Evolutionary conservation across 208 protist species (phyloP).

Genomic region (Trypanosoma scelopori): DNA sequence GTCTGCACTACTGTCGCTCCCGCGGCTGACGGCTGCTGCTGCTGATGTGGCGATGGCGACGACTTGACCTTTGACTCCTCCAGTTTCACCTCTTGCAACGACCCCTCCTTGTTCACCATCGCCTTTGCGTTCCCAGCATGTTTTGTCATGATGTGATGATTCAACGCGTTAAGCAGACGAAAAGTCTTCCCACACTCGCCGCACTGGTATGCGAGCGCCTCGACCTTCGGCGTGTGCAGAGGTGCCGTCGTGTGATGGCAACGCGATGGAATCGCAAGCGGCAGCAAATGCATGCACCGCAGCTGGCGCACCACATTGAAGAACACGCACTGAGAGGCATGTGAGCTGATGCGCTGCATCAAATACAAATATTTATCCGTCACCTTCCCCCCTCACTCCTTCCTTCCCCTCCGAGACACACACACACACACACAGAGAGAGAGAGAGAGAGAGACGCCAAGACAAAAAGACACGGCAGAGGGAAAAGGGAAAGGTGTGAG

Average conservation of each 20-base stretch:
- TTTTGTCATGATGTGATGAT: constrained; percentile 88
- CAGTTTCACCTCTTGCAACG: constrained; percentile 43
- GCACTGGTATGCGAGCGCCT: constrained; percentile 66
- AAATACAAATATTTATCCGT: background rate
- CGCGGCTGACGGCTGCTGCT: constrained; percentile 11
- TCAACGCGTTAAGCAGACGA: constrained; percentile 83
- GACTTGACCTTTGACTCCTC: constrained; percentile 24
- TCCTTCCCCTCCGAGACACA: background rate
- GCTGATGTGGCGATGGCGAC: background rate
- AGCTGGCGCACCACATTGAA: background rate
- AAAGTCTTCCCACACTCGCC: constrained; percentile 83
- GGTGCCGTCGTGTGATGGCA: constrained; percentile 10
- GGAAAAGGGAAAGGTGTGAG: background rate
- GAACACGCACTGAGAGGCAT: background rate
- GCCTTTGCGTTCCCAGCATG: constrained; percentile 76
- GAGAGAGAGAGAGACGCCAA: background rate
- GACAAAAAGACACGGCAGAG: constrained; percentile 2
- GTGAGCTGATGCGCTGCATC: constrained; percentile 19
- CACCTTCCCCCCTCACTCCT: background rate
- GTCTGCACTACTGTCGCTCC: background rate
- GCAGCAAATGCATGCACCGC: background rate
- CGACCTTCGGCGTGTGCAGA: constrained; percentile 24
- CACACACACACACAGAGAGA: background rate
- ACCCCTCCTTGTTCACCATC: constrained; percentile 55
- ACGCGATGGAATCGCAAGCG: background rate